Evolutionary conservation across 225 moss, liverwort and hornwort species (phyloP).

Genomic region (Bryoerythrophyllum caledonicum): DNA sequence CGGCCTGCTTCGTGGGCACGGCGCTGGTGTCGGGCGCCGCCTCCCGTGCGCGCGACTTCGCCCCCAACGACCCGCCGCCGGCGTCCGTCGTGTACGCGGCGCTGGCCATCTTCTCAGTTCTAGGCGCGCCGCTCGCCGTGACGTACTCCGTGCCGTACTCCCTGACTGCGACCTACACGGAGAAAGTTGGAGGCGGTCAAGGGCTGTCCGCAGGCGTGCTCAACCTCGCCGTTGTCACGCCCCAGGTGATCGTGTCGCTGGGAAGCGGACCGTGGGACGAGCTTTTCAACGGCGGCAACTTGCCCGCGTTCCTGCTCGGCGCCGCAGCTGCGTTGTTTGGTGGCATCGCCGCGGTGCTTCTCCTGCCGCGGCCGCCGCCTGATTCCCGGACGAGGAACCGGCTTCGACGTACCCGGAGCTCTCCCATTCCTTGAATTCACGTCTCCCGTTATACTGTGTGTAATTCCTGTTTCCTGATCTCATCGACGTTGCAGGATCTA

Average conservation of each 20-base stretch:
- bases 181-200: conserved; percentile 88
- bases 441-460: not conserved
- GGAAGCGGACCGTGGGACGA: conserved; percentile 91
- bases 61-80: conserved; percentile 40
- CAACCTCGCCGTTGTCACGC: conserved; percentile 78
- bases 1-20: conserved; percentile 61
- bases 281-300: conserved; percentile 75
- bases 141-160: conserved; percentile 89
- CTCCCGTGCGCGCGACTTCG: conserved; percentile 10
- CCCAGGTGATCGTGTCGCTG: conserved; percentile 75
- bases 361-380: conserved; percentile 77
- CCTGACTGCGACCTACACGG: conserved; percentile 76
- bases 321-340: conserved; percentile 60
- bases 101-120: conserved; percentile 62
- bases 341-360: conserved; percentile 59
- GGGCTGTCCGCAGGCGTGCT: conserved; percentile 84
- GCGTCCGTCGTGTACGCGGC: conserved; percentile 38
- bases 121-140: conserved; percentile 81
- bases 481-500: not conserved
- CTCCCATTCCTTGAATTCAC: conserved; percentile 66
- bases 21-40: conserved; percentile 66
- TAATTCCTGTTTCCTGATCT: conserved; percentile 1
- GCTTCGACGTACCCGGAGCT: conserved; percentile 75
- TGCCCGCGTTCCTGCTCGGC: conserved; percentile 81
- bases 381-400: conserved; percentile 52